Conservation (phyloP, 129 eudicot species). For the Rutidosis leptorrhynchoides region DNA sequence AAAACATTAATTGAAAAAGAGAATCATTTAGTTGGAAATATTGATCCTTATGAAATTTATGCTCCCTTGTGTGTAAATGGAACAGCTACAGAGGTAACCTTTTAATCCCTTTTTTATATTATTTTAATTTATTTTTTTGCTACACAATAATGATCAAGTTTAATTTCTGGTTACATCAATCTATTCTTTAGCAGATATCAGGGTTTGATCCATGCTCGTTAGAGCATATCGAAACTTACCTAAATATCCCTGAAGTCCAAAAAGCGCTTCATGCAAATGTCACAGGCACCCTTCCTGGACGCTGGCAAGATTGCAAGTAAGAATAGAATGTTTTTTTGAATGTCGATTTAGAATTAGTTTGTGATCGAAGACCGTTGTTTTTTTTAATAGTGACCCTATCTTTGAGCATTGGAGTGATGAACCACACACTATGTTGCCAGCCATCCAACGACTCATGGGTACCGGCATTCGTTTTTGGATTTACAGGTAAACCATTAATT, state of each 20-base stretch:
- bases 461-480: slow-evolving; percentile 61
- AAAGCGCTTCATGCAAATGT: slow-evolving; percentile 55
- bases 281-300: slow-evolving; percentile 38
- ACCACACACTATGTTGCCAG: slow-evolving; percentile 51
- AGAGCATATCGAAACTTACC: slow-evolving; percentile 38
- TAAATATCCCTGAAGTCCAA: slow-evolving; percentile 59
- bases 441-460: slow-evolving; percentile 43
- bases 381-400: slow-evolving; percentile 3
- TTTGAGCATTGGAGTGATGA: slow-evolving; percentile 38
- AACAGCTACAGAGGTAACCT: slow-evolving; percentile 36
- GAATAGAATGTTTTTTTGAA: background rate
- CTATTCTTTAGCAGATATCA: slow-evolving; percentile 26
- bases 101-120: background rate
- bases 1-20: slow-evolving; percentile 24
- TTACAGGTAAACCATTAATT: slow-evolving; percentile 46
- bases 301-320: slow-evolving; percentile 63
- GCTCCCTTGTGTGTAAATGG: slow-evolving; percentile 50
- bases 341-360: background rate
- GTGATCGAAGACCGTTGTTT: background rate
- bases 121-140: background rate
- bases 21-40: slow-evolving; percentile 8
- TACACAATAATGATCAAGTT: background rate
- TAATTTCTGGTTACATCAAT: background rate
- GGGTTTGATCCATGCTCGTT: slow-evolving; percentile 60
- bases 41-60: slow-evolving; percentile 45